Evolutionary conservation across 2,329 filamentous ascomycete species (phyloP).

Genomic region (Huntiella omanensis): DNA sequence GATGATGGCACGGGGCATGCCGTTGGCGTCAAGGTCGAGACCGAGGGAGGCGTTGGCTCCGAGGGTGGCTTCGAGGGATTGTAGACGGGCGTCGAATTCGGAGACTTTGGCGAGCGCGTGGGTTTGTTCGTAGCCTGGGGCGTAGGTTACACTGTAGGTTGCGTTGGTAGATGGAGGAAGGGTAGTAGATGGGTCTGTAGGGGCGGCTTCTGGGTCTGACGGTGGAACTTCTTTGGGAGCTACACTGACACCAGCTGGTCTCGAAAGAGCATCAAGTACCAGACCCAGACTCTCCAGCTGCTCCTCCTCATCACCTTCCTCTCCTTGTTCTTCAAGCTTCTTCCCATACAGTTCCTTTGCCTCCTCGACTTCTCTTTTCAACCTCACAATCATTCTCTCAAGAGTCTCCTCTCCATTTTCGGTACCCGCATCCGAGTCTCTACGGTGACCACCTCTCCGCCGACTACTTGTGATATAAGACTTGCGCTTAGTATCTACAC

Average conservation of each 20-base stretch:
- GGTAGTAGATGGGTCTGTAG: background rate
- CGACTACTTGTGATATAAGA: conserved; percentile 63
- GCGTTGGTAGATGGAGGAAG: conserved; percentile 16
- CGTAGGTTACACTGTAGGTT: conserved; percentile 47
- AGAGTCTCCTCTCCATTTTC: conserved; percentile 52
- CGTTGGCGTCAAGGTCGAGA: conserved; percentile 39
- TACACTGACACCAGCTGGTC: conserved; percentile 14
- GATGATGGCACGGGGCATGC: conserved; percentile 49
- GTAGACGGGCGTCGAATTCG: conserved; percentile 69
- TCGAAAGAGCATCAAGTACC: conserved; percentile 47
- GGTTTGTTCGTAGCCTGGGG: conserved; percentile 44
- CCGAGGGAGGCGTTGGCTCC: conserved; percentile 56
- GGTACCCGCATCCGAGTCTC: conserved; percentile 57
- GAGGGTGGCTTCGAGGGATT: conserved; percentile 60
- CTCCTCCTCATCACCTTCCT: conserved; percentile 22
- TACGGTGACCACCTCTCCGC: conserved; percentile 41
- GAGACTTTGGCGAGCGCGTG: conserved; percentile 64
- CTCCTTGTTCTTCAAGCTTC: conserved; percentile 26
- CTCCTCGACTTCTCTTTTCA: conserved; percentile 68
- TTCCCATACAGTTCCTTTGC: conserved; percentile 43
- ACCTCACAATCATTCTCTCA: conserved; percentile 58
- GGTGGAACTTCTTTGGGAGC: background rate
- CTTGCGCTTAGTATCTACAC: conserved; percentile 62
- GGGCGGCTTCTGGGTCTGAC: background rate
- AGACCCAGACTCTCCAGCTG: conserved; percentile 51